Evolutionary conservation across 257 asterid genomes (phyloP), one percentile per base, ranked within the genome.

Genomic region (Penstemon barbatus): DNA sequence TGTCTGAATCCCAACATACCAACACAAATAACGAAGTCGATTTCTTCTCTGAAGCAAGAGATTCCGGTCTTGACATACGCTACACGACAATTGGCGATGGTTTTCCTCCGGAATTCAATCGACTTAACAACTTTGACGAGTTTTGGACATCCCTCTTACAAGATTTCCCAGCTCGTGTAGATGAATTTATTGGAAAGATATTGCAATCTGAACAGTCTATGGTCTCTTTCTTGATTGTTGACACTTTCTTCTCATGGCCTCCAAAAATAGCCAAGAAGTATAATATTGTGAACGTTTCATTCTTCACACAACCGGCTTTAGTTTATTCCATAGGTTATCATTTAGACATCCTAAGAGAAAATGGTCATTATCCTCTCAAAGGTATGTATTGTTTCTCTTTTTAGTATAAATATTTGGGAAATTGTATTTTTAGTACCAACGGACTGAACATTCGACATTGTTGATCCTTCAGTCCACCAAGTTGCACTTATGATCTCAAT

Each of bases 11-110:
- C 49, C 86, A 63, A 61, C 49, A 7, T 54, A 4, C 3, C 25
- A 4, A 2, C 7, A 15, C 13, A 0, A 7, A 6, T 11, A 18
- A n/a, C 5, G 37, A 62, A 0, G 38, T 62, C 0, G 84, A 84
- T 33, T 59, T 77, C 13, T 84, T 84, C 44, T 40, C 72, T 0
- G 36, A 58, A 12, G 79, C 81, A 3, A 77, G 84, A 0, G 33
- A 75, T 25, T 64, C 78, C 0, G 85, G 84, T 0, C 81, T 81
- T 0, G 89, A 84, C 74, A 79, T 84, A 33, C 79, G 81, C 3
- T 84, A 72, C 71, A 55, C 79, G 5, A 81, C 86, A 3, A 75
- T 79, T 3, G 41, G 55, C 36, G 89, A 84, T 64, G 82, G 78
- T 1, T 64, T 79, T 13, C 82, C 86, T 0, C 4, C 75, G 48